Evolutionary conservation across 495 filamentous ascomycete species (phyloP), one percentile per base, ranked within the genome.

Genomic region (Lineolata rhizophorae): DNA sequence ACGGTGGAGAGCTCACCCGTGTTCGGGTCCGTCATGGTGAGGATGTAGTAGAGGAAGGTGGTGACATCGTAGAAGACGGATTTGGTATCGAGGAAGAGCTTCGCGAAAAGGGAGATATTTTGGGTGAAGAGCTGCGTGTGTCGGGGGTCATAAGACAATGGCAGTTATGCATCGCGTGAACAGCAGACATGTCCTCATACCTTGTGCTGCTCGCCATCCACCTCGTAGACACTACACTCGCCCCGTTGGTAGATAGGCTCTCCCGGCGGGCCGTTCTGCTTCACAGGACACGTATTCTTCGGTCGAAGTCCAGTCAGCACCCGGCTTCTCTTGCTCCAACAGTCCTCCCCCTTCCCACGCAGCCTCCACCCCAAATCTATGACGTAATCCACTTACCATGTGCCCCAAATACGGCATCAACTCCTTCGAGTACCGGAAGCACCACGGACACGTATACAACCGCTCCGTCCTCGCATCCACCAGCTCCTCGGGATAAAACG

Each of bases 31-130:
- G 65, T 72, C 36, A 72, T 58, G 29, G 78, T 67, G 33, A 95
- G 71, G 14, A 91, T 70, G 49, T 91, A 95, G 61, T 93, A 99
- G 42, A 84, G 71, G 57, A 99, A 99, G 35, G 77, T 79, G 21
- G 71, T 70, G 37, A 93, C 81, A 45, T 95, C 90, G 59, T 90
- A 99, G 55, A 92, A 95, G 37, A 99, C 83, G 14, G 81, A 90
- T 50, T 99, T 99, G 48, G 84, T 92, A 49, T 94, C 84, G 34
- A 97, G 72, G 52, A 93, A 97, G 31, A 97, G 65, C 47, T 95
- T 95, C n/a, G 82, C 80, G 52, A 95, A 93, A 25, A 97, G 73
- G 13, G 78, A 91, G 33, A 97, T 65, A 47, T 92, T 93, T 54
- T 95, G 87, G 39, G 78, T 79, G 53, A 83, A 97, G 10, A 93